Evolutionary conservation across 2,329 filamentous ascomycete genomes (phyloP).

Genomic region (Triangularia verruculosa): DNA sequence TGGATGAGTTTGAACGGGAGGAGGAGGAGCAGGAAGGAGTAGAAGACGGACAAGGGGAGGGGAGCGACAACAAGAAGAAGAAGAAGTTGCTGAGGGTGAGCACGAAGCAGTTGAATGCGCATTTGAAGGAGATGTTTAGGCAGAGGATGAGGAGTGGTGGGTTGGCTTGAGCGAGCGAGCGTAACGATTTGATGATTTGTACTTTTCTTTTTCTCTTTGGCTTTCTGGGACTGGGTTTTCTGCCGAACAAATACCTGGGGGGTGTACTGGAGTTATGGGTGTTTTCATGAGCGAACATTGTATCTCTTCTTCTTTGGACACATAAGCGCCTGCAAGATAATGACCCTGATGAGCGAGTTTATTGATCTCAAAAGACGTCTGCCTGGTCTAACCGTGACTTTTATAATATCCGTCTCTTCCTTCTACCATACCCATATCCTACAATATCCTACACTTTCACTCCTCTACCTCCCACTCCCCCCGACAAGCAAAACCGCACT

Average conservation of each 20-base stretch:
- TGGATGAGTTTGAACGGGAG: conserved; percentile 4
- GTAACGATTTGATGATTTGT: neutral
- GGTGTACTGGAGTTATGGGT: neutral
- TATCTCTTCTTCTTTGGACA: neutral
- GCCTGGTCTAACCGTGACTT: neutral
- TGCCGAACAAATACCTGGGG: neutral
- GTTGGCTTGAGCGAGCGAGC: neutral
- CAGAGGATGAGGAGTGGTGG: conserved; percentile 4
- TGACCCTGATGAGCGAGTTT: neutral
- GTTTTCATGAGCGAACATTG: neutral
- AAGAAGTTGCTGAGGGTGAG: conserved; percentile 5
- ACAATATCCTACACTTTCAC: neutral
- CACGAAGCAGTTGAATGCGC: conserved; percentile 10
- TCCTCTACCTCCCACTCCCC: conserved; percentile 42
- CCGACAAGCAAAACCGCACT: conserved; percentile 80
- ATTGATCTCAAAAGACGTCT: neutral
- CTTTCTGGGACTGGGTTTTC: neutral
- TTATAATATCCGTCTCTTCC: neutral
- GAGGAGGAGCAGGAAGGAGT: neutral
- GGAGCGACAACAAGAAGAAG: neutral
- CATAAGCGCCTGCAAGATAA: neutral
- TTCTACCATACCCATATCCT: neutral
- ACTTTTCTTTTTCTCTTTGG: neutral
- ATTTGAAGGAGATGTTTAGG: conserved; percentile 12
- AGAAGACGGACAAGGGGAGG: neutral